Conservation (phyloP, 805 yeast genomes). For the Candida germanica region DNA sequence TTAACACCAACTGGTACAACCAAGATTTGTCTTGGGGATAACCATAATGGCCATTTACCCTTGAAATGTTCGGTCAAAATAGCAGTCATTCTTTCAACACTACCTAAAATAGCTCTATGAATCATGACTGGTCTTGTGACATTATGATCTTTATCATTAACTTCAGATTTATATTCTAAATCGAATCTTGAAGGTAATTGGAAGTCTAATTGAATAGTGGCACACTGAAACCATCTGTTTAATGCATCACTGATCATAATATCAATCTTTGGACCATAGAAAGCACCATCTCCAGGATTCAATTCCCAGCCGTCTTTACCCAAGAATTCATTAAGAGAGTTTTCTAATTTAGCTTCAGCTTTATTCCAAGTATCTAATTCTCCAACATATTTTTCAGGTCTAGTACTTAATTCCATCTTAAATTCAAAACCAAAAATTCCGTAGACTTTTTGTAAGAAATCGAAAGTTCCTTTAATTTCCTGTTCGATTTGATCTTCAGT, state of each 20-base stretch:
- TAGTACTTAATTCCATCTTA: constrained; percentile 94
- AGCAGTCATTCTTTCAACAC: constrained; percentile 99
- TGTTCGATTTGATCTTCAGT: constrained; percentile 82
- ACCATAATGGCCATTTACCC: constrained; percentile 99
- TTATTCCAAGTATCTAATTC: constrained; percentile 90
- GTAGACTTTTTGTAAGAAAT: constrained; percentile 79
- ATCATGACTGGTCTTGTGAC: constrained; percentile 95
- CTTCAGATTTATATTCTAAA: constrained; percentile 71
- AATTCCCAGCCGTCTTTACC: constrained; percentile 88
- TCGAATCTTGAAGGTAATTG: constrained; percentile 94
- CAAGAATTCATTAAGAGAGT: constrained; percentile 73
- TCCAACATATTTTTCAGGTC: constrained; percentile 96
- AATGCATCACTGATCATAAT: constrained; percentile 92
- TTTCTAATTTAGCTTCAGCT: constrained; percentile 83
- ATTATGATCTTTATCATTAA: constrained; percentile 53
- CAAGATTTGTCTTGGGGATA: constrained; percentile 97
- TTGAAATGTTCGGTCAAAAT: constrained; percentile 96
- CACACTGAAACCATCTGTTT: constrained; percentile 98
- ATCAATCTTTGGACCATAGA: constrained; percentile 95
- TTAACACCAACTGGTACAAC: constrained; percentile 97
- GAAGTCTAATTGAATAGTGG: constrained; percentile 98
- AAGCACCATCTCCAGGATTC: constrained; percentile 97
- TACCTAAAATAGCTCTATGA: constrained; percentile 97
- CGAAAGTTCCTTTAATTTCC: constrained; percentile 82
- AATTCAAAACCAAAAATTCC: constrained; percentile 93